These are phyloP conservation scores for Trichosanthes cucumerina DNA, from an alignment of 306 rosid species.

Conservation along the genomic window DNA sequence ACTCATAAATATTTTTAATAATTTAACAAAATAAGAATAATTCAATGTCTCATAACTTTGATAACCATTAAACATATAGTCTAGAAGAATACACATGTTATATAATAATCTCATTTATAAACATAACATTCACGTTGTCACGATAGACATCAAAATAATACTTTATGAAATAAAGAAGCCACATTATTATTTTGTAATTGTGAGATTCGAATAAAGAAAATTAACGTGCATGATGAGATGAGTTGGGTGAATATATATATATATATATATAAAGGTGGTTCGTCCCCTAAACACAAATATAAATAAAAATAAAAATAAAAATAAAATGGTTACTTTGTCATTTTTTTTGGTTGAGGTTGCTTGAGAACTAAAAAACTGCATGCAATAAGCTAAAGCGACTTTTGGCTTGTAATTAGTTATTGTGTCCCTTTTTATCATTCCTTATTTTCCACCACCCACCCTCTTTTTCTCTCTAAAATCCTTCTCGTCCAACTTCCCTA, in stretches of 20 bases:
- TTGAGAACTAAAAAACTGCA: neutral
- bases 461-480: neutral
- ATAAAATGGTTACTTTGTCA: too few relatives aligned
- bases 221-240: neutral
- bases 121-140: too few relatives aligned
- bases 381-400: conserved; percentile 9
- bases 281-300: neutral
- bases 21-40: too few relatives aligned
- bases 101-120: too few relatives aligned
- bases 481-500: neutral
- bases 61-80: too few relatives aligned
- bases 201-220: neutral
- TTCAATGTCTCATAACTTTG: too few relatives aligned
- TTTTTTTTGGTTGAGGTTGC: neutral
- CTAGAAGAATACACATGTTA: too few relatives aligned
- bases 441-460: neutral
- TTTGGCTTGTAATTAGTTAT: neutral
- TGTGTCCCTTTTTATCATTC: neutral
- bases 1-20: too few relatives aligned
- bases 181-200: neutral
- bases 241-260: neutral
- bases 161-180: too few relatives aligned
- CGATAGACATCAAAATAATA: too few relatives aligned
- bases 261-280: too few relatives aligned
- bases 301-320: too few relatives aligned